Conservation (phyloP, 306 rosid genomes). For the Cercis canadensis region DNA sequence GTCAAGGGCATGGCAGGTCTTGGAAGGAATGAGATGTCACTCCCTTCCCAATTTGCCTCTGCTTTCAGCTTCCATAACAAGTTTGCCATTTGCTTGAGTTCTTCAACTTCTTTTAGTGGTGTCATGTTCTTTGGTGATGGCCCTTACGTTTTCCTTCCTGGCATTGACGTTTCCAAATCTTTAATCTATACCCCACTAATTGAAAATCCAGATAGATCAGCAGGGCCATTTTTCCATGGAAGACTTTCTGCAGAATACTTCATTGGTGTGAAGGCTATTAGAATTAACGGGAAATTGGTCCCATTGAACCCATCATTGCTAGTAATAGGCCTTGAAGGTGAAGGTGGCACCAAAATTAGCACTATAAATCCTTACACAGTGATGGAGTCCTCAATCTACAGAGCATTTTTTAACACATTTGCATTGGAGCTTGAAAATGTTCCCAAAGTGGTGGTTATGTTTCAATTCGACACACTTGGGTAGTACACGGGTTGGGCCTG, state of each 20-base stretch:
- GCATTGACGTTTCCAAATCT: constrained; percentile 36
- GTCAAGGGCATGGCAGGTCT: constrained; percentile 57
- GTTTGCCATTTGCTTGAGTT: constrained; percentile 53
- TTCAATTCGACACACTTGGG: constrained; percentile 5
- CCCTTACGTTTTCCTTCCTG: constrained; percentile 43
- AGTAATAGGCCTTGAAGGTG: constrained; percentile 39
- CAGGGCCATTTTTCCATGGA: constrained; percentile 1
- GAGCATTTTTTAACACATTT: constrained; percentile 36
- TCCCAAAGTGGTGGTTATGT: constrained; percentile 40
- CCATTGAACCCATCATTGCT: constrained; percentile 35
- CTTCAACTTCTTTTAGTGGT: constrained; percentile 32
- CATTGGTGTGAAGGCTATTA: constrained; percentile 49
- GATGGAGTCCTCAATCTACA: constrained; percentile 50
- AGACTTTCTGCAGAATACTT: constrained; percentile 44
- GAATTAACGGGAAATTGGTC: constrained; percentile 33
- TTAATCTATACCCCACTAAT: constrained; percentile 47
- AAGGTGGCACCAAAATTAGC: constrained; percentile 62
- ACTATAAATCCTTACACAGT: constrained; percentile 45
- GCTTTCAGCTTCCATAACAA: constrained; percentile 42
- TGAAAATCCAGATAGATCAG: constrained; percentile 47
- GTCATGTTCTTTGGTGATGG: constrained; percentile 43
- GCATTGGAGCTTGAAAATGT: neutral
- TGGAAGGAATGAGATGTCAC: constrained; percentile 36
- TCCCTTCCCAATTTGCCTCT: constrained; percentile 44
- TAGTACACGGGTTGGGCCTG: constrained; percentile 24